Percentiles rank a stretch among this genome's conserved stretches.
phyloP scores from a whole-genome alignment of 495 filamentous ascomycete genomes.

The Hypoxylon perforatum region DNA sequence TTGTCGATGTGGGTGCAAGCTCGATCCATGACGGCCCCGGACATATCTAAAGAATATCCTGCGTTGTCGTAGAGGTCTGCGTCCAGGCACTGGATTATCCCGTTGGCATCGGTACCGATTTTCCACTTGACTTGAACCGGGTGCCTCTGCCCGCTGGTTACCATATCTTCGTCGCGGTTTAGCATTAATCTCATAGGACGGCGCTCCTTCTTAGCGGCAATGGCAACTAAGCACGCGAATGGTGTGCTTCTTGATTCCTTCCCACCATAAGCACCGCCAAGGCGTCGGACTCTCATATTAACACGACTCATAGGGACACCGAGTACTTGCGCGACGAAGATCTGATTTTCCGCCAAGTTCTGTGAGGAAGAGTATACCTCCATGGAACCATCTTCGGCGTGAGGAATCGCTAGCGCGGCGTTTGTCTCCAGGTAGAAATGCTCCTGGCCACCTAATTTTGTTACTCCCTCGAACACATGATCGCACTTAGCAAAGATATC shows the following conservation, averaged over 20 bases:
- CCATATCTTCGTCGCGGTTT: constrained; percentile 87
- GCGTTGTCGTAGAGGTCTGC: constrained; percentile 85
- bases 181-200: constrained; percentile 87
- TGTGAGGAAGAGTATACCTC: constrained; percentile 85
- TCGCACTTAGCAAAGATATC: constrained; percentile 74
- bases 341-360: constrained; percentile 77
- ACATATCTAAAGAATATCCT: constrained; percentile 86
- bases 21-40: constrained; percentile 80
- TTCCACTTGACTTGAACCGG: constrained; percentile 85
- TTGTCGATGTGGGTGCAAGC: constrained; percentile 79
- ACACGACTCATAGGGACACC: constrained; percentile 83
- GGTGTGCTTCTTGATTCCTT: constrained; percentile 86
- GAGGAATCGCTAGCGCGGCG: constrained; percentile 79
- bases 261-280: constrained; percentile 87
- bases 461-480: constrained; percentile 73
- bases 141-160: constrained; percentile 84
- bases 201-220: constrained; percentile 77
- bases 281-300: constrained; percentile 79
- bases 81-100: constrained; percentile 83
- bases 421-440: constrained; percentile 91
- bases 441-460: constrained; percentile 85
- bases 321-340: constrained; percentile 73
- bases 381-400: constrained; percentile 85
- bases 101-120: constrained; percentile 81
- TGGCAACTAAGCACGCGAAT: constrained; percentile 77